Evolutionary conservation across 495 filamentous ascomycete genomes (phyloP).

Genomic region (Aspergillus haitiensis): DNA sequence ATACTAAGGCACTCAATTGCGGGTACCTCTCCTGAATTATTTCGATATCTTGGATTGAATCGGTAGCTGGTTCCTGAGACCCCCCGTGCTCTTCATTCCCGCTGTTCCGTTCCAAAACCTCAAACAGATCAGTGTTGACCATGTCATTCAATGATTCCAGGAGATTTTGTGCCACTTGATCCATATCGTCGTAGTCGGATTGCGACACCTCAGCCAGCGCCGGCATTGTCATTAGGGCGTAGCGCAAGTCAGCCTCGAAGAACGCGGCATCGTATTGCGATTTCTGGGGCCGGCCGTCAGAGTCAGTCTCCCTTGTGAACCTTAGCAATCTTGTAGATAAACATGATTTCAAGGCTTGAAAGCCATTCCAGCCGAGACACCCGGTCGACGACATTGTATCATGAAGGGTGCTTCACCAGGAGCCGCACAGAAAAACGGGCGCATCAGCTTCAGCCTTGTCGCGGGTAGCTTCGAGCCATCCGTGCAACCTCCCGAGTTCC

Average conservation of each 20-base stretch:
- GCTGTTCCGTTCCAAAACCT: neutral
- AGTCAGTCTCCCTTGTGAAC: neutral
- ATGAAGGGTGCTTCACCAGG: too few species aligned
- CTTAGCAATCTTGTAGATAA: neutral
- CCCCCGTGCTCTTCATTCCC: neutral
- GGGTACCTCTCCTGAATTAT: too few species aligned
- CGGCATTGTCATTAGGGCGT: slow-evolving; percentile 3
- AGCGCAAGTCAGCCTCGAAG: slow-evolving; percentile 10
- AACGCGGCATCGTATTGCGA: slow-evolving; percentile 6
- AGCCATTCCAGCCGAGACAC: too few species aligned
- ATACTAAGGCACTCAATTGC: too few species aligned
- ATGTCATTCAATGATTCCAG: neutral
- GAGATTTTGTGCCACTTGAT: neutral
- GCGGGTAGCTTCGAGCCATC: too few species aligned
- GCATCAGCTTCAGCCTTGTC: too few species aligned
- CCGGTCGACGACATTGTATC: too few species aligned
- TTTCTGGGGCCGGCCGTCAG: neutral
- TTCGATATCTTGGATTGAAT: neutral
- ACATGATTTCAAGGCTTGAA: neutral
- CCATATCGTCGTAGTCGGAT: neutral
- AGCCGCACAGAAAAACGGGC: too few species aligned
- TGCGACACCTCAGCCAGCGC: neutral
- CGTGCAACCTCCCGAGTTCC: too few species aligned
- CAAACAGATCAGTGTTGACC: slow-evolving; percentile 3
- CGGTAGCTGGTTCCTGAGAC: neutral